phyloP scores from a whole-genome alignment of 257 asterid species.

The Nicotiana paniculata region DNA sequence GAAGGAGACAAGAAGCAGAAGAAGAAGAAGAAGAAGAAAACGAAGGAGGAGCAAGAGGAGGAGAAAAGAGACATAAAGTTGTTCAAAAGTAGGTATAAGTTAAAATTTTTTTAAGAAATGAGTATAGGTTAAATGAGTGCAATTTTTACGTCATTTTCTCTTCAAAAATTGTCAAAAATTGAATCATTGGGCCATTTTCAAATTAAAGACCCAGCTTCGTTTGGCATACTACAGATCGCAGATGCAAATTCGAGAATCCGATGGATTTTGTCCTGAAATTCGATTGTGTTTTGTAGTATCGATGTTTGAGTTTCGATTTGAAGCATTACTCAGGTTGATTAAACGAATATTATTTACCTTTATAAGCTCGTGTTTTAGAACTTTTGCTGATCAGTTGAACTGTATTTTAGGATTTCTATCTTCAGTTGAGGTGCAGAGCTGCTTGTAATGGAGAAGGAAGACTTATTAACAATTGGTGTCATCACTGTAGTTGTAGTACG shows the following conservation, averaged over 20 bases:
- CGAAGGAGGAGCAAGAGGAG: too few species aligned
- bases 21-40: too few species aligned
- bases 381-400: background rate
- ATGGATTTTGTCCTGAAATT: background rate
- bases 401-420: background rate
- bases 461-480: slow-evolving; percentile 27
- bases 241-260: background rate
- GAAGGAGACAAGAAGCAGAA: too few species aligned
- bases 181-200: too few species aligned
- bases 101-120: too few species aligned
- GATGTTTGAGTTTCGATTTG: background rate
- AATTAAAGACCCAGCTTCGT: background rate
- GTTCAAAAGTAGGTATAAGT: too few species aligned
- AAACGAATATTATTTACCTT: background rate
- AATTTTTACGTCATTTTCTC: too few species aligned
- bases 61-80: too few species aligned
- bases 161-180: too few species aligned
- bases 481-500: slow-evolving; percentile 37
- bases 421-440: background rate
- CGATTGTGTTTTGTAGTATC: background rate
- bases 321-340: background rate
- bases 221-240: background rate
- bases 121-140: too few species aligned
- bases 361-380: background rate
- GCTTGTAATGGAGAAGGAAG: slow-evolving; percentile 26